Conservation (phyloP, 2,329 filamentous ascomycete genomes). For the Beauveria caledonica region DNA sequence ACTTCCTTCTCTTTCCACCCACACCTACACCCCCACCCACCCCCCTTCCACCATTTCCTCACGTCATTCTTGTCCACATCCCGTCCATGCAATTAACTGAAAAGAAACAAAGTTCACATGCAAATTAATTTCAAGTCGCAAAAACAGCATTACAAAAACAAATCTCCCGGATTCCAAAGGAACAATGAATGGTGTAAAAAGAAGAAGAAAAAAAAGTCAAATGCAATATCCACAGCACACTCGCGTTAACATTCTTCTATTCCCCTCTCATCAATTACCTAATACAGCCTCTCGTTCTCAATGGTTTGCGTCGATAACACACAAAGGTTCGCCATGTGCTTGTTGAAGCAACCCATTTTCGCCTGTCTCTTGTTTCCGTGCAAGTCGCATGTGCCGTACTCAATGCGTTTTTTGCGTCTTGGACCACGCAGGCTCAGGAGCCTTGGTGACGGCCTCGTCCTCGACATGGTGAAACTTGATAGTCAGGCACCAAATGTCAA, state of each 20-base stretch:
- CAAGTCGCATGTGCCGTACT: background rate
- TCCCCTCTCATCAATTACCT: background rate
- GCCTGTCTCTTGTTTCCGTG: background rate
- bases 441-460: slow-evolving; percentile 14
- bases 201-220: background rate
- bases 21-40: too few species aligned
- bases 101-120: too few species aligned
- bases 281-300: too few species aligned
- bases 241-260: background rate
- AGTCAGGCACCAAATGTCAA: slow-evolving; percentile 96
- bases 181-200: background rate
- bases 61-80: too few species aligned
- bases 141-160: background rate
- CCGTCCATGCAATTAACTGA: too few species aligned
- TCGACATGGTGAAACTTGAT: slow-evolving; percentile 75
- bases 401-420: slow-evolving; percentile 11
- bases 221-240: background rate
- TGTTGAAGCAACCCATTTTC: too few species aligned
- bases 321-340: background rate
- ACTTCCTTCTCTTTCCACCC: too few species aligned
- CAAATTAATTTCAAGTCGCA: background rate
- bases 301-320: background rate
- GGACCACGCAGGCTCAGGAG: slow-evolving; percentile 9
- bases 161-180: too few species aligned
- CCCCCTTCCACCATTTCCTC: too few species aligned